A percentile compares a stretch with the other conserved stretches of the same genome.
Conservation (phyloP, 1,284 basidiomycete genomes). For the Kalmanozyma brasiliensis region DNA sequence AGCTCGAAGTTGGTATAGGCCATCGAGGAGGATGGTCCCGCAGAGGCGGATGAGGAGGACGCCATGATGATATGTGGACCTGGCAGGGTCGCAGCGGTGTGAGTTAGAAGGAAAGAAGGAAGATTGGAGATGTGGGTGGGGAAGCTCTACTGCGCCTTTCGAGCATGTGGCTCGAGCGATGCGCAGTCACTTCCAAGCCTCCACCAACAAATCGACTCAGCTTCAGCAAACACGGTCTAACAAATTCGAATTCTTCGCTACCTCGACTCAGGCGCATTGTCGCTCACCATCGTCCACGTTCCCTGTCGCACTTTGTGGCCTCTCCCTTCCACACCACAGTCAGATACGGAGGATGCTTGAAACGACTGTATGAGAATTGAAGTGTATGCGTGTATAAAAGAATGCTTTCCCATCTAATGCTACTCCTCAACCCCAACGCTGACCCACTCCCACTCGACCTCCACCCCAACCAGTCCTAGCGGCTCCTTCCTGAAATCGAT, state of each 20-base stretch:
- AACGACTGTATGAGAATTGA: too few species aligned
- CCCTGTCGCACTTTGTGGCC: too few species aligned
- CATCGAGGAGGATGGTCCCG: slow-evolving; percentile 63
- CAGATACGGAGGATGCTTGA: too few species aligned
- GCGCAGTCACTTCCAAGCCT: slow-evolving; percentile 12
- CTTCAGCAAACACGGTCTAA: slow-evolving; percentile 7
- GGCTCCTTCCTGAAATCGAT: slow-evolving; percentile 67
- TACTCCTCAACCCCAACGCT: slow-evolving; percentile 26
- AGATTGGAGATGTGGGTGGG: too few species aligned
- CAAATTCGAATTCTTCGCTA: background rate
- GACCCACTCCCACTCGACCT: slow-evolving; percentile 66
- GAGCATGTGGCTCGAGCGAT: slow-evolving; percentile 24
- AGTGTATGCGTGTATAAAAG: background rate
- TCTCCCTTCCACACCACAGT: too few species aligned
- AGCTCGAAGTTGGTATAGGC: slow-evolving; percentile 86
- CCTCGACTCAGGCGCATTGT: background rate
- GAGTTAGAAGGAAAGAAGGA: background rate
- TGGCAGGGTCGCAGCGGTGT: background rate
- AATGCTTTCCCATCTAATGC: background rate
- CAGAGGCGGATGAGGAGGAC: slow-evolving; percentile 4
- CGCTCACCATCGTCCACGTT: too few species aligned
- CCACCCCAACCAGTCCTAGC: slow-evolving; percentile 58
- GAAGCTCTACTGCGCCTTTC: too few species aligned
- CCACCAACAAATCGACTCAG: slow-evolving; percentile 8
- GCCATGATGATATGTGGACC: slow-evolving; percentile 4